Conservation (phyloP, 805 yeast species). For the Candida maesae region DNA sequence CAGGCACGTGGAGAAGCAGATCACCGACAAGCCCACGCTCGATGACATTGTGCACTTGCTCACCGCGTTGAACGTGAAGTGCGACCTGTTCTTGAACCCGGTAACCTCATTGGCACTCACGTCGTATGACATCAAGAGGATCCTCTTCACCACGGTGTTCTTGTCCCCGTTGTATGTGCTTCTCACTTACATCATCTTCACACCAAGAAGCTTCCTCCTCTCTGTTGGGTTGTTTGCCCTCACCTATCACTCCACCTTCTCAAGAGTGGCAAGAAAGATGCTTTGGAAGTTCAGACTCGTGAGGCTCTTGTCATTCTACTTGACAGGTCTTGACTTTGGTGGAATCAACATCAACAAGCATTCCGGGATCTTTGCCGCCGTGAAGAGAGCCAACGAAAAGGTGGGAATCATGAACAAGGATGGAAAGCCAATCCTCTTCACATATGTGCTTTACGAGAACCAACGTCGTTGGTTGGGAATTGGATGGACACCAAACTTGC, state of each 20-base stretch:
- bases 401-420: slow-evolving; percentile 30
- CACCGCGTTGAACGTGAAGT: slow-evolving; percentile 68
- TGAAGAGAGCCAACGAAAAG: slow-evolving; percentile 36
- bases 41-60: slow-evolving; percentile 81
- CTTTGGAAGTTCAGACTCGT: slow-evolving; percentile 79
- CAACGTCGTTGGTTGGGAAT: slow-evolving; percentile 97
- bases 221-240: slow-evolving; percentile 55
- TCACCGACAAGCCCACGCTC: slow-evolving; percentile 69
- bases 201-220: slow-evolving; percentile 66
- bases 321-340: slow-evolving; percentile 82
- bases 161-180: slow-evolving; percentile 82
- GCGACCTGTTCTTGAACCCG: slow-evolving; percentile 79
- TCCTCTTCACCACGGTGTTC: slow-evolving; percentile 79
- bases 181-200: slow-evolving; percentile 59
- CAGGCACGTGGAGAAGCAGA: slow-evolving; percentile 51
- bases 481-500: slow-evolving; percentile 93
- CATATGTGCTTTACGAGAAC: slow-evolving; percentile 89
- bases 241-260: slow-evolving; percentile 84
- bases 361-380: slow-evolving; percentile 41
- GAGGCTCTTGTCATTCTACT: slow-evolving; percentile 68
- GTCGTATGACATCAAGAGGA: slow-evolving; percentile 71
- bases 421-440: slow-evolving; percentile 66
- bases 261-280: slow-evolving; percentile 75
- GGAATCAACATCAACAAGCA: slow-evolving; percentile 38
- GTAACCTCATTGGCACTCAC: slow-evolving; percentile 69